Base-by-base conservation (phyloP, 805 yeast species). In the Yamadazyma philogaea region DNA sequence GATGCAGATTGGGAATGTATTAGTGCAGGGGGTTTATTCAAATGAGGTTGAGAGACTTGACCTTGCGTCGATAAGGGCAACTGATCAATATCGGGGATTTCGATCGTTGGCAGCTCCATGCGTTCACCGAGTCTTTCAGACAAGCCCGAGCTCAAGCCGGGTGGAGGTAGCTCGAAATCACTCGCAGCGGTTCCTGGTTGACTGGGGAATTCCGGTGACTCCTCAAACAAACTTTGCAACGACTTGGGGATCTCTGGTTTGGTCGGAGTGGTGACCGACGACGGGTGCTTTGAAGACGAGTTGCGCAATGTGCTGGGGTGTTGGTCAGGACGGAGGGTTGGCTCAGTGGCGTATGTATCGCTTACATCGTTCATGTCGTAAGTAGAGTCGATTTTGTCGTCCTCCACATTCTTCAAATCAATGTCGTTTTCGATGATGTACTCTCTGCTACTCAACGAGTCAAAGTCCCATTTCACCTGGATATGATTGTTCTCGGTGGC, bases 391-490 rank as follows among this genome's bases (percentile, higher is more conserved):
- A 52, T 47, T 40, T 51, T 52, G 55, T 70, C 56, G 55, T 70
- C 56, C 50, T 59, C 64, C 6, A 56, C 66, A 11, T 55, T 49
- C 17, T 60, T 58, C 36, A 60, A 51, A 46, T 78, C 73, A 34
- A 83, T 79, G 41, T 82, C 86, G 57, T 83, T 82, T 39, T 83
- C 89, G 37, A 84, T 61, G 26, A 85, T 81, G 57, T 84, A 85
- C 48, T 85, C 91, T 26, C 79, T 74, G 32, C 84, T 77, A 55
- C 84, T 82, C 42, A 87, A 64, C 0, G 93, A 84, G 60, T 88
- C 96, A 55, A 88, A 88, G 63, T 88, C 96, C 96, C 96, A 88
- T 57, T 84, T 82, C 17, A 84, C 79, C 48, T 68, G 74, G 21
- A 70, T 56, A 10, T 52, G 43, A 7, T 45, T 50, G 7, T 49